These are phyloP conservation scores for Beauveria caledonica DNA, from an alignment of 2,329 filamentous ascomycete species.

Conservation along the genomic window DNA sequence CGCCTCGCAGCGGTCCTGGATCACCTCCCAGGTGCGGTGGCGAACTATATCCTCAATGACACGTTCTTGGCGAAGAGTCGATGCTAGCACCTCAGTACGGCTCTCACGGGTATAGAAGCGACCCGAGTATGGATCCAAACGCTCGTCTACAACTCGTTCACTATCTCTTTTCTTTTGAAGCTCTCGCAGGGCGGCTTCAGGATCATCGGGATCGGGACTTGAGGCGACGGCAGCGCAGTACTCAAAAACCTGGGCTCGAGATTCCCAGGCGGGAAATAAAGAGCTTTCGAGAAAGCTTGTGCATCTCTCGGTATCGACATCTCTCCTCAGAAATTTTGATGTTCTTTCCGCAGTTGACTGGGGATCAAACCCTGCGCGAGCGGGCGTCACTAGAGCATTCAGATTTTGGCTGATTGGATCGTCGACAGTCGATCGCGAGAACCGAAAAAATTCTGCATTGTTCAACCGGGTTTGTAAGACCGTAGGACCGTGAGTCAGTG, in stretches of 20 bases:
- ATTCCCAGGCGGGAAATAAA: slow-evolving; percentile 83
- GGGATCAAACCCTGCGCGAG: slow-evolving; percentile 67
- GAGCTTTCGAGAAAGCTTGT: slow-evolving; percentile 65
- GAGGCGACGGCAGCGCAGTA: slow-evolving; percentile 88
- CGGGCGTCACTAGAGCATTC: slow-evolving; percentile 77
- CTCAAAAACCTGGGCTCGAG: slow-evolving; percentile 70
- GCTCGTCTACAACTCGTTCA: slow-evolving; percentile 73
- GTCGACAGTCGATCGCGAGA: slow-evolving; percentile 78
- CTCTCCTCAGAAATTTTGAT: slow-evolving; percentile 38
- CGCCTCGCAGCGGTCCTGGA: slow-evolving; percentile 65
- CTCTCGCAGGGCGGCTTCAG: slow-evolving; percentile 61
- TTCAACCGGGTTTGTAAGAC: neutral
- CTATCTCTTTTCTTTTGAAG: slow-evolving; percentile 61
- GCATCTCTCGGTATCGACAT: slow-evolving; percentile 58
- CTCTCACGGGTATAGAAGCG: slow-evolving; percentile 74
- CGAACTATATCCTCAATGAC: slow-evolving; percentile 73
- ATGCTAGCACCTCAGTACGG: slow-evolving; percentile 70
- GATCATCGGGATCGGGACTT: slow-evolving; percentile 79
- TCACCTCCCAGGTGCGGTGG: slow-evolving; percentile 69
- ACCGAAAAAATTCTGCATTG: slow-evolving; percentile 73
- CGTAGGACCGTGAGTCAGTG: neutral
- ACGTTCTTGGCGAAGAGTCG: slow-evolving; percentile 64
- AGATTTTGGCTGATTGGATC: slow-evolving; percentile 91
- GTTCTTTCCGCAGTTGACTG: slow-evolving; percentile 60
- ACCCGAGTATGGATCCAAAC: slow-evolving; percentile 83